Conservation (phyloP, 306 rosid genomes). For the Lathyrus aphaca region DNA sequence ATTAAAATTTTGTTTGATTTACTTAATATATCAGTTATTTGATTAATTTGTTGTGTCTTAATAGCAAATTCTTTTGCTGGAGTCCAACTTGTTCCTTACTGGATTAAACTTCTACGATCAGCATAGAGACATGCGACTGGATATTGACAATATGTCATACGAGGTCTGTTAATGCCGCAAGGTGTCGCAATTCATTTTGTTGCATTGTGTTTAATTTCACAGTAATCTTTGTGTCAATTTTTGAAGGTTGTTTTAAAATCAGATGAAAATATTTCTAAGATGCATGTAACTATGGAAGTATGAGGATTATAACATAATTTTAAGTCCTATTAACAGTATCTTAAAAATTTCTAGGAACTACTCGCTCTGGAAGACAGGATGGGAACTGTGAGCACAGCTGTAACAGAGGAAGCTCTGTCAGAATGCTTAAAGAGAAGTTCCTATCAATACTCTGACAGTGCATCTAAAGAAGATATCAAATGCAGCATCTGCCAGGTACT, state of each 20-base stretch:
- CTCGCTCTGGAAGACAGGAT: conserved; percentile 93
- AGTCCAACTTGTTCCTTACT: conserved; percentile 76
- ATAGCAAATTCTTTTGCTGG: conserved; percentile 89
- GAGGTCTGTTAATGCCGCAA: conserved; percentile 65
- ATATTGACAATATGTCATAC: conserved; percentile 96
- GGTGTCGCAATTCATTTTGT: conserved; percentile 37
- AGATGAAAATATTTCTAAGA: conserved; percentile 29
- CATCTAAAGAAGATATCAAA: conserved; percentile 61
- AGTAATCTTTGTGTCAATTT: conserved; percentile 14
- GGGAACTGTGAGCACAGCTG: conserved; percentile 96
- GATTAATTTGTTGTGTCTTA: conserved; percentile 33
- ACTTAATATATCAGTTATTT: conserved; percentile 21
- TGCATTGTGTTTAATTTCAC: conserved; percentile 19
- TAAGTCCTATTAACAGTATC: background rate
- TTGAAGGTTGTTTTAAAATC: conserved; percentile 17
- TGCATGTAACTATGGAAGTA: conserved; percentile 15
- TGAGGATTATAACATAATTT: conserved; percentile 12
- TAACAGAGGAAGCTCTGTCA: conserved; percentile 74
- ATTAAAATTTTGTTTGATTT: conserved; percentile 16
- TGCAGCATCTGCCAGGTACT: conserved; percentile 92
- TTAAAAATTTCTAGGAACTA: conserved; percentile 64
- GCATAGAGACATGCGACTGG: conserved; percentile 96
- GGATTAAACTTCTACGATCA: conserved; percentile 85
- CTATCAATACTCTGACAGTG: conserved; percentile 51
- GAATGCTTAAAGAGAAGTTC: conserved; percentile 67